Conservation (phyloP, 2,329 filamentous ascomycete genomes). For the Fusarium sp. region DNA sequence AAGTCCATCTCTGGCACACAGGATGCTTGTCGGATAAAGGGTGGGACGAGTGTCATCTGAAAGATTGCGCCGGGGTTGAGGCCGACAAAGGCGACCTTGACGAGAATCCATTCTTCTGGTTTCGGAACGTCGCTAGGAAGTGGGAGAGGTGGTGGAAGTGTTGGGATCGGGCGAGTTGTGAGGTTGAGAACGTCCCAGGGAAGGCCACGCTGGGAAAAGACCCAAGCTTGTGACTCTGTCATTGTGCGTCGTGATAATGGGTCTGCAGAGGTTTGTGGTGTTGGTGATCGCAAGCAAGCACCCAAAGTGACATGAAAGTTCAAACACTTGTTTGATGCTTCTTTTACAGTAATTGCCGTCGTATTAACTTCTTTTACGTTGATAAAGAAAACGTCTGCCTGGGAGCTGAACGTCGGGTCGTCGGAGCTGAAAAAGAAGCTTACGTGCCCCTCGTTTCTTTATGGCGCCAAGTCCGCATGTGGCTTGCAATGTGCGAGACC, state of each 20-base stretch:
- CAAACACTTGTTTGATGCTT: neutral
- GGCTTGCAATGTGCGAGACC: slow-evolving; percentile 1
- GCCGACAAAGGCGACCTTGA: slow-evolving; percentile 55
- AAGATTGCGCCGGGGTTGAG: slow-evolving; percentile 58
- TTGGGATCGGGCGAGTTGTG: slow-evolving; percentile 32
- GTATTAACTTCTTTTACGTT: neutral
- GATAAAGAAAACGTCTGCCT: neutral
- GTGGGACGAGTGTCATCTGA: slow-evolving; percentile 54
- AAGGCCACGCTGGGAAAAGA: slow-evolving; percentile 43
- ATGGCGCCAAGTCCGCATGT: neutral
- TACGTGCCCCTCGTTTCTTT: neutral
- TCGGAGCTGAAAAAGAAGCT: slow-evolving; percentile 8
- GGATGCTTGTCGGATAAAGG: slow-evolving; percentile 47
- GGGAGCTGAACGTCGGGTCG: neutral
- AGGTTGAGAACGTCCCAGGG: slow-evolving; percentile 43
- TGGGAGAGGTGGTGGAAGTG: slow-evolving; percentile 41
- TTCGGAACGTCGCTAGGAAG: slow-evolving; percentile 41
- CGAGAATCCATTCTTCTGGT: slow-evolving; percentile 51
- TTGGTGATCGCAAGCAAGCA: neutral
- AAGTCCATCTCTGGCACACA: slow-evolving; percentile 58
- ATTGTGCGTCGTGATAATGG: neutral
- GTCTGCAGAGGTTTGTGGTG: neutral
- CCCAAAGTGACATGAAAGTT: neutral
- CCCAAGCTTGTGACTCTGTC: slow-evolving; percentile 41
- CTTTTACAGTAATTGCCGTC: too few species aligned